Conservation (phyloP, 768 basidiomycete species). For the Galerina sulciceps region DNA sequence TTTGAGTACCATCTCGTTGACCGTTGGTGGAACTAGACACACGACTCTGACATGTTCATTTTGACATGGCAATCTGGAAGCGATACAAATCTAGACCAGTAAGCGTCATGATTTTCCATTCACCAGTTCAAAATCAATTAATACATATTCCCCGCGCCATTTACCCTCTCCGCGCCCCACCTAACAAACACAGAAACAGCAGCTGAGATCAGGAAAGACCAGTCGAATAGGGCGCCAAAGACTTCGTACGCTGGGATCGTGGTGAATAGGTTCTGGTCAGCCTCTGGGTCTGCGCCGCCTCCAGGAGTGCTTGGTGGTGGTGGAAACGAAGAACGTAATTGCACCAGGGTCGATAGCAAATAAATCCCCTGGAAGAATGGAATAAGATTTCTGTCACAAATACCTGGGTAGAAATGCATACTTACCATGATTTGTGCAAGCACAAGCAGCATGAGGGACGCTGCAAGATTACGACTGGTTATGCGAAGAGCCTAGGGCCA, state of each 20-base stretch:
- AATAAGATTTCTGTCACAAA: background rate
- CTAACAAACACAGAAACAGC: conserved; percentile 44
- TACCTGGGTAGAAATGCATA: background rate
- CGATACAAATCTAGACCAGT: too few relatives aligned
- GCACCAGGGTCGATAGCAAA: conserved; percentile 80
- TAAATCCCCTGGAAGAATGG: conserved; percentile 69
- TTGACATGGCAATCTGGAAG: too few relatives aligned
- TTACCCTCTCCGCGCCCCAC: conserved; percentile 58
- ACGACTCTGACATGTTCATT: too few relatives aligned
- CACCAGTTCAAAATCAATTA: background rate
- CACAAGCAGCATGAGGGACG: conserved; percentile 75
- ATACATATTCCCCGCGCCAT: conserved; percentile 30
- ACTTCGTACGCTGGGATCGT: conserved; percentile 76
- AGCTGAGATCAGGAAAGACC: conserved; percentile 69
- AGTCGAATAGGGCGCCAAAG: conserved; percentile 77
- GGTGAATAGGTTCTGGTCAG: conserved; percentile 58
- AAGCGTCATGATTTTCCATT: too few relatives aligned
- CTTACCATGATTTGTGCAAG: conserved; percentile 85
- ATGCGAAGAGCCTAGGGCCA: conserved; percentile 44
- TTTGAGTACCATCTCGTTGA: too few relatives aligned
- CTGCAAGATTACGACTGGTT: conserved; percentile 70
- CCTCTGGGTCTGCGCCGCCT: conserved; percentile 11
- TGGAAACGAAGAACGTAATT: conserved; percentile 82
- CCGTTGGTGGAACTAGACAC: too few relatives aligned
- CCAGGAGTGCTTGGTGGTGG: conserved; percentile 48